Evolutionary conservation across 257 asterid genomes (phyloP).

Genomic region (Cordia subcordata): DNA sequence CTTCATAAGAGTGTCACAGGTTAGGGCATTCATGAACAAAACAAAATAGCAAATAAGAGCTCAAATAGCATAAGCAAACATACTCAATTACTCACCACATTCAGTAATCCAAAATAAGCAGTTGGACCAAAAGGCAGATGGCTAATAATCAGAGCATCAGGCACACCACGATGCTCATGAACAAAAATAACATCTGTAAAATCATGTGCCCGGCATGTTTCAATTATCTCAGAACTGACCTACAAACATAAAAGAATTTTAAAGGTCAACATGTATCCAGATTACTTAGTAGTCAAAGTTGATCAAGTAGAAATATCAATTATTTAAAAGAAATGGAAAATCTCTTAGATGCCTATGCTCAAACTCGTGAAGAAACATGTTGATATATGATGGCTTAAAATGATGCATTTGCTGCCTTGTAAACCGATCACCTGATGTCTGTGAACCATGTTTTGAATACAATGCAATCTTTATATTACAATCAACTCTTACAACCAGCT

Average conservation of each 20-base stretch:
- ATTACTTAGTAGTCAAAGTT: background rate
- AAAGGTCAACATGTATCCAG: background rate
- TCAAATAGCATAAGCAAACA: slow-evolving; percentile 1
- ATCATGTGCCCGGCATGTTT: slow-evolving; percentile 84
- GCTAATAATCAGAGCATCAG: slow-evolving; percentile 80
- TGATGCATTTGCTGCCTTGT: too few relatives aligned
- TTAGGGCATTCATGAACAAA: slow-evolving; percentile 1
- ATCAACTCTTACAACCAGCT: too few relatives aligned
- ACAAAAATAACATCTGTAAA: slow-evolving; percentile 86
- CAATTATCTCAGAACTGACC: slow-evolving; percentile 90
- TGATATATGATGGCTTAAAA: too few relatives aligned
- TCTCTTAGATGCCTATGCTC: too few relatives aligned
- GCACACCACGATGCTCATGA: slow-evolving; percentile 95
- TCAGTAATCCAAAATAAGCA: slow-evolving; percentile 84
- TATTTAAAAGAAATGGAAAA: too few relatives aligned
- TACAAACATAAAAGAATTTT: slow-evolving; percentile 20
- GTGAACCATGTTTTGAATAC: too few relatives aligned
- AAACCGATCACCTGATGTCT: too few relatives aligned
- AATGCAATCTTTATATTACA: too few relatives aligned
- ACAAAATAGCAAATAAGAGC: background rate
- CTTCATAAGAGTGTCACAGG: slow-evolving; percentile 33
- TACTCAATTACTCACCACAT: slow-evolving; percentile 87
- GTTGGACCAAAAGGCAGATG: slow-evolving; percentile 98
- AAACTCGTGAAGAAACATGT: too few relatives aligned
- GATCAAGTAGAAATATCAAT: too few relatives aligned